Percentiles rank a stretch among this genome's conserved stretches.
These are phyloP conservation scores for Setaria viridis DNA, from an alignment of 202 grass and related monocot species.

Conservation along the genomic window DNA sequence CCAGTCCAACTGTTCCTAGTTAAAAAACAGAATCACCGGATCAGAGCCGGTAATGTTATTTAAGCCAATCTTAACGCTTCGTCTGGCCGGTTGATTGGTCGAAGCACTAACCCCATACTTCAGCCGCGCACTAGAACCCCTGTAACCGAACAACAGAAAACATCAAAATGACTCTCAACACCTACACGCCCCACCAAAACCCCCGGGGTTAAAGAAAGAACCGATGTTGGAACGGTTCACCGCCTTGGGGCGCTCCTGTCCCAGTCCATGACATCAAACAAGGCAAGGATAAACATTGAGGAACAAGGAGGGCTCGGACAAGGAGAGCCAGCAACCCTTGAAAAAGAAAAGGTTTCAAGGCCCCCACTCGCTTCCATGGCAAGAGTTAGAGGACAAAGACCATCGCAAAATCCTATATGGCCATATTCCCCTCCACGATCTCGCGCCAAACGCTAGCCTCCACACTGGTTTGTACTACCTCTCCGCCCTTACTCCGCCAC, in stretches of 20 bases:
- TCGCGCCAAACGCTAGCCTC: constrained; percentile 75
- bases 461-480: constrained; percentile 72
- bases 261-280: constrained; percentile 67
- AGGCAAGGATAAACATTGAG: constrained; percentile 55
- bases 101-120: constrained; percentile 52
- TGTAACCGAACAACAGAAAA: constrained; percentile 57
- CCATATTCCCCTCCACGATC: constrained; percentile 65
- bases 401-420: constrained; percentile 70
- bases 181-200: constrained; percentile 49
- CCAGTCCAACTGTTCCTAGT: constrained; percentile 42
- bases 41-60: constrained; percentile 33
- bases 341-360: constrained; percentile 30
- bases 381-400: constrained; percentile 72
- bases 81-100: constrained; percentile 49
- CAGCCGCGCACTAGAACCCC: constrained; percentile 16
- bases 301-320: constrained; percentile 45
- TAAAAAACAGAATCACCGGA: constrained; percentile 55
- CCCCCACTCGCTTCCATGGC: constrained; percentile 51
- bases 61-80: constrained; percentile 54
- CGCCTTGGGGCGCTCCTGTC: constrained; percentile 62
- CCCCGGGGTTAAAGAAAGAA: constrained; percentile 48
- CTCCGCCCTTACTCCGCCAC: constrained; percentile 52
- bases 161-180: constrained; percentile 56
- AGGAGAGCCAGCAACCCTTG: constrained; percentile 34
- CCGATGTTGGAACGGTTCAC: constrained; percentile 60